These are phyloP conservation scores for Coemansia sp. DNA, from an alignment of 192 early-diverging fungal species.

Conservation along the genomic window DNA sequence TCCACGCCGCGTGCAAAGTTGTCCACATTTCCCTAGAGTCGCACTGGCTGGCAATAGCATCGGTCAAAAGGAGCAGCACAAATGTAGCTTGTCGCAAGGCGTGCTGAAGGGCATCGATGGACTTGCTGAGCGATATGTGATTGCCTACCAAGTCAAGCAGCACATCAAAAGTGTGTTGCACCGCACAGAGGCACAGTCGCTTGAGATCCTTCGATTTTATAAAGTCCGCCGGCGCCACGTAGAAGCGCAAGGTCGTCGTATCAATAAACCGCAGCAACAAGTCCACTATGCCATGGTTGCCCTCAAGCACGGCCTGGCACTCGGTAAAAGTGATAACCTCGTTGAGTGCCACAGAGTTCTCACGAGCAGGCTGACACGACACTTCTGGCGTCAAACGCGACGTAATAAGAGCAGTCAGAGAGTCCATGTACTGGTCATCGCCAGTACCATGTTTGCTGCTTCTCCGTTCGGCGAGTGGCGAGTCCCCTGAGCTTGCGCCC, in stretches of 20 bases:
- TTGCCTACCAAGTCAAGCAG: constrained; percentile 15
- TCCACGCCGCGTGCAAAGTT: not conserved
- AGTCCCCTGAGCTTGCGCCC: not conserved
- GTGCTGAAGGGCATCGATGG: not conserved
- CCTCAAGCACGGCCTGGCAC: constrained; percentile 13
- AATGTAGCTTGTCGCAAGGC: constrained; percentile 12
- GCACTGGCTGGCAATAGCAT: not conserved
- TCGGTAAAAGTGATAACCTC: not conserved
- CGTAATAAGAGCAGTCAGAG: not conserved
- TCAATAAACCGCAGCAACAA: constrained; percentile 23
- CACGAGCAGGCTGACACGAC: not conserved
- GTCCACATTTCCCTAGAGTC: not conserved
- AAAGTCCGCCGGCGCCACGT: not conserved
- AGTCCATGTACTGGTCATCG: not conserved
- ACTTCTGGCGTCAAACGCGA: not conserved
- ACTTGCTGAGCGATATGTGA: not conserved
- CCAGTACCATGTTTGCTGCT: not conserved
- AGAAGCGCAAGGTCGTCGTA: not conserved
- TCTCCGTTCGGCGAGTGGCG: not conserved
- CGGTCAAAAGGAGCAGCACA: constrained; percentile 18
- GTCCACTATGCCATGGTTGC: constrained; percentile 29
- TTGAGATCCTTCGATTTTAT: constrained; percentile 5
- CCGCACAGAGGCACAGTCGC: not conserved
- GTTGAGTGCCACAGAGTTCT: not conserved
- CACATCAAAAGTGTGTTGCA: constrained; percentile 15